Evolutionary conservation across 2,329 filamentous ascomycete genomes (phyloP), one percentile per base, ranked within the genome.

Genomic region (Sporothrix curviconia): DNA sequence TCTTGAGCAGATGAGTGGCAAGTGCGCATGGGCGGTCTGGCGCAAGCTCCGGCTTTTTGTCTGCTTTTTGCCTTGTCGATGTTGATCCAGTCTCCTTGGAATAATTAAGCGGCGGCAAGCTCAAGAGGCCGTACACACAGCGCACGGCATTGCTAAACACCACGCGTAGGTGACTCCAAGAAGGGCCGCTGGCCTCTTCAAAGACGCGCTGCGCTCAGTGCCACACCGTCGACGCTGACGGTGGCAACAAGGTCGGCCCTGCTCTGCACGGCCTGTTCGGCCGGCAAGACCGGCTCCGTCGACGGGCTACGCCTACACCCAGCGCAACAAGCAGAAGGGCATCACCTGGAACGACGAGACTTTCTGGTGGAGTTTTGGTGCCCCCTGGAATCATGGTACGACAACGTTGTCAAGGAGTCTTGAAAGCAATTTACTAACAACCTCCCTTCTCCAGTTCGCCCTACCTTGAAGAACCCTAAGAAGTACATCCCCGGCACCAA

Each of bases 391-490:
- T n/a, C n/a, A n/a, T n/a, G n/a, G n/a, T n/a, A n/a, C n/a, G n/a
- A n/a, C n/a, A n/a, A n/a, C n/a, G n/a, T n/a, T n/a, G n/a, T n/a
- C n/a, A n/a, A n/a, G n/a, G n/a, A n/a, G n/a, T n/a, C n/a, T n/a
- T n/a, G n/a, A n/a, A n/a, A n/a, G n/a, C n/a, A n/a, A n/a, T n/a
- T n/a, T n/a, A 17, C 44, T 49, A 59, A 68, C 60, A 7, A 3
- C 1, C 2, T 11, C n/a, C n/a, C n/a, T n/a, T n/a, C n/a, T 15
- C 36, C 68, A 92, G 89, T 97, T 96, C 79, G 83, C 86, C n/a
- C 66, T 99, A 99, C 86, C 92, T 99, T 71, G 94, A n/a, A 99
- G 85, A 97, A 97, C 88, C 94, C 94, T 80, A 99, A 99, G 88
- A 97, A 97, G 85, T 99, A 92, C 86, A 96, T 99, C 66, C 94